A percentile compares a stretch with the other conserved stretches of the same genome.
Conservation (phyloP, 2,329 filamentous ascomycete species). For the Talaromyces sp. region DNA sequence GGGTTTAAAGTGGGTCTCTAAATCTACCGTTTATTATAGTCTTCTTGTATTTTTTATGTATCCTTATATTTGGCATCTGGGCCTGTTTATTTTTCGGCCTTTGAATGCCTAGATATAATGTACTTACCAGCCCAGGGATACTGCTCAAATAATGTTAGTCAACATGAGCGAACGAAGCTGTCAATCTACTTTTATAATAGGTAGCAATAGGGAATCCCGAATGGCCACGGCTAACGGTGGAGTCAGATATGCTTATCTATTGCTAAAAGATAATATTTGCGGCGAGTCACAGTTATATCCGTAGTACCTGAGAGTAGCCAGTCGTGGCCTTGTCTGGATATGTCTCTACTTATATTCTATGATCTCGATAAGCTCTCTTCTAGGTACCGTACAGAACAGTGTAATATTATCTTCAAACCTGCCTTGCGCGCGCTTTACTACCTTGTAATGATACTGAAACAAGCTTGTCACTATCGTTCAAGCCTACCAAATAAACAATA, state of each 20-base stretch:
- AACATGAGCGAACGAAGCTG: too few species aligned
- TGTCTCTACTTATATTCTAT: background rate
- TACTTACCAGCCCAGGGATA: too few species aligned
- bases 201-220: constrained; percentile 22
- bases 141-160: too few species aligned
- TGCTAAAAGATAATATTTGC: constrained; percentile 15
- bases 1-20: too few species aligned
- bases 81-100: too few species aligned
- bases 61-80: too few species aligned
- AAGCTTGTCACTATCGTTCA: background rate
- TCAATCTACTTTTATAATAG: constrained; percentile 19
- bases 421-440: background rate
- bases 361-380: too few species aligned
- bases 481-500: background rate
- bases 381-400: background rate
- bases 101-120: too few species aligned
- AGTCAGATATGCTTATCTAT: constrained; percentile 22
- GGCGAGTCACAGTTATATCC: background rate
- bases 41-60: too few species aligned
- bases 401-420: background rate
- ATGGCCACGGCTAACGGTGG: constrained; percentile 14
- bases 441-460: background rate
- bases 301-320: background rate
- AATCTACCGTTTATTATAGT: too few species aligned
- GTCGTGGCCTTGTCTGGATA: background rate